Percentiles rank a stretch among this genome's conserved stretches.
These are phyloP conservation scores for Picea sitchensis DNA, from an alignment of 75 land plant genomes.

Conservation along the genomic window DNA sequence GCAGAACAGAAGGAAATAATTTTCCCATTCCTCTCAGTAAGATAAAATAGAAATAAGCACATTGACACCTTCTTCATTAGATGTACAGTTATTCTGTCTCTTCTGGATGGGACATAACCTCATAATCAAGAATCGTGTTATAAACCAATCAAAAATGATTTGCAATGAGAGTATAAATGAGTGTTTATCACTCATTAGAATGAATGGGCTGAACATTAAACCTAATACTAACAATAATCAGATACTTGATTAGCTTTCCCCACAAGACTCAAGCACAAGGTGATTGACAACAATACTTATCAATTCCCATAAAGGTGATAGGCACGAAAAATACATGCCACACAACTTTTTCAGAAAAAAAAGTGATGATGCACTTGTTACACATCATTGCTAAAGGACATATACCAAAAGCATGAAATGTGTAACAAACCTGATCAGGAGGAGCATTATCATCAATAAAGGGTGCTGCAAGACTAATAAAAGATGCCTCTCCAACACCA, in stretches of 20 bases:
- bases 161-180: not conserved
- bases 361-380: not conserved
- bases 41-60: not conserved
- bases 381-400: not conserved
- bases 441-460: slow-evolving; percentile 96
- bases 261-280: not conserved
- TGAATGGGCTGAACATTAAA: too few relatives aligned
- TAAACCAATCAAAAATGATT: not conserved
- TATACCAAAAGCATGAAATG: too few relatives aligned
- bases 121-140: not conserved
- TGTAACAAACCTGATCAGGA: slow-evolving; percentile 46
- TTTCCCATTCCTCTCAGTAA: not conserved
- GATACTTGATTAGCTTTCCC: too few relatives aligned
- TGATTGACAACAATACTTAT: not conserved
- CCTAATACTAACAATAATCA: not conserved
- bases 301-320: not conserved
- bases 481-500: slow-evolving; percentile 97
- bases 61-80: not conserved
- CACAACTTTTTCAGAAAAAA: not conserved
- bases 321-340: not conserved
- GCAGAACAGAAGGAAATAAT: not conserved
- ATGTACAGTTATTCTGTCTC: not conserved
- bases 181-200: not conserved
- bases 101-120: not conserved
- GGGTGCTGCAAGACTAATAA: slow-evolving; percentile 95